Evolutionary conservation across 257 asterid species (phyloP).

Genomic region (Cordia subcordata): DNA sequence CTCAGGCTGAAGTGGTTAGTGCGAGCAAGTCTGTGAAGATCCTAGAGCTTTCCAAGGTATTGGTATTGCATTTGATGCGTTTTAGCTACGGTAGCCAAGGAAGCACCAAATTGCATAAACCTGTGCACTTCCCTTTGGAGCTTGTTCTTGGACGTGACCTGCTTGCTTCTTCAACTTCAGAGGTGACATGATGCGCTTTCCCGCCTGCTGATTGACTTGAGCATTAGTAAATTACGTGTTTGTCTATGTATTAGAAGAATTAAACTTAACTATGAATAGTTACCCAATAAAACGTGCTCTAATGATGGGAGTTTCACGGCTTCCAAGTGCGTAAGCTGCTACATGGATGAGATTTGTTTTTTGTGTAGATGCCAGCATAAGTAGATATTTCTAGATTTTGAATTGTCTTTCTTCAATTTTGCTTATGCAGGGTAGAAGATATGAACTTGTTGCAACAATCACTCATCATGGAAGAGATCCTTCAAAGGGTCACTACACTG

Average conservation of each 20-base stretch:
- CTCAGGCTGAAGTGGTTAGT: conserved; percentile 70
- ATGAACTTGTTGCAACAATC: conserved; percentile 72
- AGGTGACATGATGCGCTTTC: conserved; percentile 29
- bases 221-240: no score
- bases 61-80: conserved; percentile 82
- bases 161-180: conserved; percentile 55
- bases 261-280: no score
- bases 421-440: conserved; percentile 45
- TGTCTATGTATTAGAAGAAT: no score
- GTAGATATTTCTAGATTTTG: not conserved
- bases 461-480: conserved; percentile 84
- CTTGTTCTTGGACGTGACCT: conserved; percentile 62
- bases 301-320: no score
- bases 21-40: conserved; percentile 76
- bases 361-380: not conserved
- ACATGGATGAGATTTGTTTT: no score
- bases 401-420: not conserved
- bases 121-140: conserved; percentile 72
- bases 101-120: conserved; percentile 69
- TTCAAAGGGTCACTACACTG: conserved; percentile 75
- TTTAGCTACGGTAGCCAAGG: conserved; percentile 78
- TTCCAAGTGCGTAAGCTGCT: no score
- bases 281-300: no score
- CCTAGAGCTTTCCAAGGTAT: conserved; percentile 61
- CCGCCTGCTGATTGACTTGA: no score